Conservation (phyloP, 306 rosid species). For the Styphnolobium japonicum region DNA sequence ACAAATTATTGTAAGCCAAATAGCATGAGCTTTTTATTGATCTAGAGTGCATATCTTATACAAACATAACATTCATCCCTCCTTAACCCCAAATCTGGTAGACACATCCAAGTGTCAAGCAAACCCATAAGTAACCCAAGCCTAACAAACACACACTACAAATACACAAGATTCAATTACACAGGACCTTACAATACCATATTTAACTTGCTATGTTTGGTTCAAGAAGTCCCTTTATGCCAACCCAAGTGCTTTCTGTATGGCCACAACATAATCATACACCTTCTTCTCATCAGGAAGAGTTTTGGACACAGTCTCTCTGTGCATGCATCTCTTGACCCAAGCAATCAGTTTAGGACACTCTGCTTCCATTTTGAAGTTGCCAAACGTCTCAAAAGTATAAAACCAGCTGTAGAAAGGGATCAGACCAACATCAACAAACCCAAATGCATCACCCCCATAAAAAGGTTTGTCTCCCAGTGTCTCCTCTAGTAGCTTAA, state of each 20-base stretch:
- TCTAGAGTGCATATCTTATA: too few relatives aligned
- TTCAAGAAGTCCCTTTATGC: not conserved
- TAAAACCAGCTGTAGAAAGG: constrained; percentile 45
- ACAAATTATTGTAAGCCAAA: too few relatives aligned
- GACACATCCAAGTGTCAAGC: too few relatives aligned
- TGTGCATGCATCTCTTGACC: constrained; percentile 44
- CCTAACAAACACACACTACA: not conserved
- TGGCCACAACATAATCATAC: constrained; percentile 13
- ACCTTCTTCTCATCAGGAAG: constrained; percentile 43
- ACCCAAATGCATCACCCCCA: constrained; percentile 47
- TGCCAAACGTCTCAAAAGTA: constrained; percentile 32
- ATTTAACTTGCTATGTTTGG: not conserved
- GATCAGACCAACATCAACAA: constrained; percentile 39
- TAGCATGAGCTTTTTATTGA: too few relatives aligned
- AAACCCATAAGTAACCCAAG: not conserved
- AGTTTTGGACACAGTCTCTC: constrained; percentile 37
- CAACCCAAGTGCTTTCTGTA: constrained; percentile 12
- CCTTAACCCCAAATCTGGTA: too few relatives aligned
- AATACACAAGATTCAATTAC: not conserved
- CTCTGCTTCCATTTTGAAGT: constrained; percentile 45
- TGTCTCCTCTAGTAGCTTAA: constrained; percentile 29
- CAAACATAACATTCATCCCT: too few relatives aligned
- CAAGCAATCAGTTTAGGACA: constrained; percentile 51
- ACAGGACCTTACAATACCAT: constrained; percentile 2
- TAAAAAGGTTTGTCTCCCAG: constrained; percentile 33